Percentiles rank a stretch among this genome's conserved stretches.
Conservation (phyloP, 2,329 filamentous ascomycete genomes). For the Helotiales sp. region DNA sequence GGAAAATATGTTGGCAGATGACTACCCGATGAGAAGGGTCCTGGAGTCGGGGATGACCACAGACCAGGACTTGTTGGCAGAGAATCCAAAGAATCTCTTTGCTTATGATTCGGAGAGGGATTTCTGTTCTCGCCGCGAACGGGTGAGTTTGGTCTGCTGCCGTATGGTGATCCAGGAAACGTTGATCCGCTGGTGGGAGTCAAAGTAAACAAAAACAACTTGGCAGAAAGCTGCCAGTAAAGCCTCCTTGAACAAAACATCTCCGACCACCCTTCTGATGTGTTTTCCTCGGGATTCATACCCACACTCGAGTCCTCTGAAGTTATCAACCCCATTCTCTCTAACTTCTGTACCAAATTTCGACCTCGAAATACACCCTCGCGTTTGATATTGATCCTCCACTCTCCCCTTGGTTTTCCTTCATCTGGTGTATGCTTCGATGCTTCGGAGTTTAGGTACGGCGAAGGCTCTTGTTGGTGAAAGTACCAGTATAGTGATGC, state of each 20-base stretch:
- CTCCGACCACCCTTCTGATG: constrained; percentile 66
- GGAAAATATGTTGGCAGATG: constrained; percentile 92
- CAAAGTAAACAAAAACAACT: constrained; percentile 85
- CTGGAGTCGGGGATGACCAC: constrained; percentile 43
- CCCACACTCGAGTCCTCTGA: constrained; percentile 76
- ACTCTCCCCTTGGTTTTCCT: constrained; percentile 80
- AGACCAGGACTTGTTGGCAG: constrained; percentile 37
- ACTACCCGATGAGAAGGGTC: constrained; percentile 78
- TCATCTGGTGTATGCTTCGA: constrained; percentile 64
- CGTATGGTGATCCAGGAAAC: constrained; percentile 51
- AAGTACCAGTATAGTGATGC: constrained; percentile 97
- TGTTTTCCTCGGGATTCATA: constrained; percentile 58
- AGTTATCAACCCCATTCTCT: constrained; percentile 85
- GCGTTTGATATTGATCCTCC: constrained; percentile 79
- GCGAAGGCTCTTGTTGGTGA: constrained; percentile 75
- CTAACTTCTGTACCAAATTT: constrained; percentile 84
- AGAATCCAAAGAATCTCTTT: constrained; percentile 24
- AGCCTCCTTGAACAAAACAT: constrained; percentile 81
- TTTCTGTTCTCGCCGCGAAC: constrained; percentile 37
- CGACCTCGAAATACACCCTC: constrained; percentile 84
- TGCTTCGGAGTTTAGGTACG: constrained; percentile 60
- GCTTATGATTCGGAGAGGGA: constrained; percentile 31
- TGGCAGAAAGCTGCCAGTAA: constrained; percentile 91
- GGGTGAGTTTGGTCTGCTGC: constrained; percentile 56
- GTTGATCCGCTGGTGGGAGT: constrained; percentile 50